Base-by-base conservation (phyloP, 164 flowering plant species). In the Berberis vulgaris region DNA sequence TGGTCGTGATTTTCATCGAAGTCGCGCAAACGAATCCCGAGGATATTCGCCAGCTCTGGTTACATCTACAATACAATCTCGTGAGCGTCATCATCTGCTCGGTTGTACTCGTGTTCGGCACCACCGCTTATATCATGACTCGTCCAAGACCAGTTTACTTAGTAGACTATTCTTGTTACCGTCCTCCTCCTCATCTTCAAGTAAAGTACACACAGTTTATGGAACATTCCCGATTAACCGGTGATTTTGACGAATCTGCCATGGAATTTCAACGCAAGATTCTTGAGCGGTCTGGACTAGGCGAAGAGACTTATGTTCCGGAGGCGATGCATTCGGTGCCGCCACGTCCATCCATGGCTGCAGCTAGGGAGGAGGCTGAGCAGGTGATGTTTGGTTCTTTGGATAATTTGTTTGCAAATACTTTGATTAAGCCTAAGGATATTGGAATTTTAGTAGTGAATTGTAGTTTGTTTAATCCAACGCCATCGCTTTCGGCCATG, bases 401-500 rank as follows among this genome's bases (percentile, higher is more conserved):
- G 50, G 97, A 90, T n/a, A 73, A 69, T 44, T 73, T 89, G 0
- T 86, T 89, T 61, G 59, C 63, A 0, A 76, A 76, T 57, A 81
- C 89, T 0, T 60, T 66, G 0, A 44, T 89, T 26, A 84, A 82
- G 45, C 83, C 91, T 4, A 86, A 81, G 62, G 89, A 89, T 45
- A 83, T 89, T 54, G 96, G 91, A 0, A 77, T 89, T 49, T 80
- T 89, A 41, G 86, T 89, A 1, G 91, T 90, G 12, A 90, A 90
- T 61, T 89, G 91, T 62, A 86, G 91, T 66, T 69, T 86, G 60
- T 89, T 89, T 63, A 83, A 81, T 57, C 96, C 96, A 2, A 84
- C 93, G 0, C 97, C 97, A 0, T 87, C 94, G 0, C 67, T 87
- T 2, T 87, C 94, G 0, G 86, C 97, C 5, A 84, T 84, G 84